Evolutionary conservation across 805 yeast genomes (phyloP).

Genomic region (Vanderwaltozyma tropicalis): DNA sequence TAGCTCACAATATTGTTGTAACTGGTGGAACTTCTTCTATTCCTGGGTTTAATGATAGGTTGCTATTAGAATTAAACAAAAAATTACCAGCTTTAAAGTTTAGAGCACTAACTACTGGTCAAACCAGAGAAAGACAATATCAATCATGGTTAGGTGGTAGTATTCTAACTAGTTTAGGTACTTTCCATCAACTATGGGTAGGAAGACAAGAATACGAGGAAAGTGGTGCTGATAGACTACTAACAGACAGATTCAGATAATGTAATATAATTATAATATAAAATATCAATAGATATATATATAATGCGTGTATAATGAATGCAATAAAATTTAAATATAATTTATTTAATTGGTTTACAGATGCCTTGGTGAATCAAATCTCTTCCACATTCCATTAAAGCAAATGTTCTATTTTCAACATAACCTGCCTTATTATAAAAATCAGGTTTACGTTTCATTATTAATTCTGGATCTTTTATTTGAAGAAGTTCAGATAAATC

Average conservation of each 20-base stretch:
- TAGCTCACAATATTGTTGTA: slow-evolving; percentile 79
- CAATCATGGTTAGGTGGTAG: slow-evolving; percentile 92
- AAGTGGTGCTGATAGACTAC: slow-evolving; percentile 72
- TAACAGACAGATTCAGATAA: slow-evolving; percentile 73
- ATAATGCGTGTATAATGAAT: neutral
- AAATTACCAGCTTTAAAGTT: slow-evolving; percentile 78
- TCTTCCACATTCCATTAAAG: slow-evolving; percentile 31
- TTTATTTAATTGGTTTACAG: slow-evolving; percentile 12
- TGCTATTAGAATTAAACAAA: slow-evolving; percentile 57
- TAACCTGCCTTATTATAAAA: slow-evolving; percentile 31
- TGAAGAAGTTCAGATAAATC: slow-evolving; percentile 51
- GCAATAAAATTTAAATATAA: neutral
- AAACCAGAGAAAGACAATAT: slow-evolving; percentile 61
- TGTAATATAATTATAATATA: neutral
- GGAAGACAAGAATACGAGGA: slow-evolving; percentile 80
- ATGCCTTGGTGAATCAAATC: slow-evolving; percentile 27
- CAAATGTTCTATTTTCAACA: slow-evolving; percentile 29
- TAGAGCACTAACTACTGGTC: slow-evolving; percentile 74
- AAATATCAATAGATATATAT: neutral
- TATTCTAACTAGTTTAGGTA: slow-evolving; percentile 77
- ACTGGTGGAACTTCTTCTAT: slow-evolving; percentile 77
- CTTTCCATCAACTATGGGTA: slow-evolving; percentile 94
- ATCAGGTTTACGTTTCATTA: slow-evolving; percentile 29
- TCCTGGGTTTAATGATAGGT: slow-evolving; percentile 71
- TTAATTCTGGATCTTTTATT: slow-evolving; percentile 29